Evolutionary conservation across 176 grass and related monocot species (phyloP), one percentile per base, ranked within the genome.

Genomic region (Carex kokanica): DNA sequence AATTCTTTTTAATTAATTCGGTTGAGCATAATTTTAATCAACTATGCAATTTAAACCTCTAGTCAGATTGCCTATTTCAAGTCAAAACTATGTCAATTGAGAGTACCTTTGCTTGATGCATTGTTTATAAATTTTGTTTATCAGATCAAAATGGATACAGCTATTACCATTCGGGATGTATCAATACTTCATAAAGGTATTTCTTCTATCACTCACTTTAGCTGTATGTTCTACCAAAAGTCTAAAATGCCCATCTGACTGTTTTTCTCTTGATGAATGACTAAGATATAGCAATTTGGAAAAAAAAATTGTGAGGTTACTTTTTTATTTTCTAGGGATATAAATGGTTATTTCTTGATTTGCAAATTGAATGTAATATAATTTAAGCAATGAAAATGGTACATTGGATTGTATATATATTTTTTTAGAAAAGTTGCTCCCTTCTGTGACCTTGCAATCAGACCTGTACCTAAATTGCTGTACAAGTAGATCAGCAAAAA

Each of bases 131-230:
- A 17, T 17, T 84, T 78, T 23, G 78, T 89, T 90, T 74, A 27
- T 78, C 83, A 99, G 96, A 84, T 89, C 71, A 27, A 85, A 89
- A 58, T 99, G 96, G 96, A 55, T 88, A 49, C 96, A 99, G 78
- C 89, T 86, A 73, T 79, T 87, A 47, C 89, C 89, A 40, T 95
- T 95, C 92, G 96, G 96, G 85, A 93, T 99, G 96, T 95, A 95
- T 64, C 96, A 95, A 64, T 99, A 99, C 77, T 95, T 95, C 79
- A 79, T 99, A 81, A 99, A 99, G 96, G 96, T 99, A 85, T 51
- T 55, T 77, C 16, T 81, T 74, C 52, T 45, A 4, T 62, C 83
- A 41, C 49, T 85, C 36, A 38, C 84, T 93, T 43, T 2, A 61
- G 10, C 74, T 88, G 11, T 53, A 69, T 4, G 49, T 81, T 21